Percentiles rank a stretch among this genome's conserved stretches.
These are phyloP conservation scores for Cynara cardunculus DNA, from an alignment of 129 eudicot genomes.

Conservation along the genomic window DNA sequence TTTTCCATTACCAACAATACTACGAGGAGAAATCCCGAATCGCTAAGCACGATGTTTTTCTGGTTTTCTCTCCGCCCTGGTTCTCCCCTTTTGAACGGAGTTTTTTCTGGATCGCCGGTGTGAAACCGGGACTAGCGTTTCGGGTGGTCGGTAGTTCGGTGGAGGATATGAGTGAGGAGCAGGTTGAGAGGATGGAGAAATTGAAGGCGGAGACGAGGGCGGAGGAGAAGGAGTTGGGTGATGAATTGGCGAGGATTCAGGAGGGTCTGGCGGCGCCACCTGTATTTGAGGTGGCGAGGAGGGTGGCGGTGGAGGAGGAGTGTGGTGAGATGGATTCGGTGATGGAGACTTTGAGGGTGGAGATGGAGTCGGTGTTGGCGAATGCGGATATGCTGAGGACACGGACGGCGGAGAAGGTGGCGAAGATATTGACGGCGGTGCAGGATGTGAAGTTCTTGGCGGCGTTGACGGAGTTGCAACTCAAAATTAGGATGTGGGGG, in stretches of 20 bases:
- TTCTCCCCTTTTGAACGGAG: slow-evolving; percentile 48
- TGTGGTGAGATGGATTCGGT: slow-evolving; percentile 14
- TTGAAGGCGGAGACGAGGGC: slow-evolving; percentile 30
- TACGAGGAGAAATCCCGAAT: slow-evolving; percentile 57
- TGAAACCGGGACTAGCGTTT: slow-evolving; percentile 46
- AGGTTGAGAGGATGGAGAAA: slow-evolving; percentile 21
- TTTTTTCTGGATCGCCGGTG: slow-evolving; percentile 68
- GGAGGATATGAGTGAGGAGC: slow-evolving; percentile 32
- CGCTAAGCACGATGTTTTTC: slow-evolving; percentile 33
- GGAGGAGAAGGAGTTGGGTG: slow-evolving; percentile 27
- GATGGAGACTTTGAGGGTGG: slow-evolving; percentile 25
- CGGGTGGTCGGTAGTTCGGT: slow-evolving; percentile 16
- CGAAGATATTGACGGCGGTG: slow-evolving; percentile 37
- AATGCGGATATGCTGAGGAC: slow-evolving; percentile 58
- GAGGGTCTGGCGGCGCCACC: slow-evolving; percentile 55
- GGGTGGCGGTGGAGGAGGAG: neutral
- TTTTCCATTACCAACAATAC: slow-evolving; percentile 53
- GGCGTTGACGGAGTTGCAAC: slow-evolving; percentile 40
- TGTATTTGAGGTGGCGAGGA: slow-evolving; percentile 21
- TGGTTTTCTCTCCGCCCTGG: slow-evolving; percentile 57
- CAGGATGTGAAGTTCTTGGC: slow-evolving; percentile 51
- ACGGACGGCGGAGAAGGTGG: slow-evolving; percentile 47
- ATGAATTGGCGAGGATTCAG: slow-evolving; percentile 50
- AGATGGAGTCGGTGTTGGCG: slow-evolving; percentile 40
- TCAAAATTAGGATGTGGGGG: slow-evolving; percentile 36